These are phyloP conservation scores for Cutaneotrichosporon mucoides DNA, from an alignment of 1,284 basidiomycete genomes.

Conservation along the genomic window DNA sequence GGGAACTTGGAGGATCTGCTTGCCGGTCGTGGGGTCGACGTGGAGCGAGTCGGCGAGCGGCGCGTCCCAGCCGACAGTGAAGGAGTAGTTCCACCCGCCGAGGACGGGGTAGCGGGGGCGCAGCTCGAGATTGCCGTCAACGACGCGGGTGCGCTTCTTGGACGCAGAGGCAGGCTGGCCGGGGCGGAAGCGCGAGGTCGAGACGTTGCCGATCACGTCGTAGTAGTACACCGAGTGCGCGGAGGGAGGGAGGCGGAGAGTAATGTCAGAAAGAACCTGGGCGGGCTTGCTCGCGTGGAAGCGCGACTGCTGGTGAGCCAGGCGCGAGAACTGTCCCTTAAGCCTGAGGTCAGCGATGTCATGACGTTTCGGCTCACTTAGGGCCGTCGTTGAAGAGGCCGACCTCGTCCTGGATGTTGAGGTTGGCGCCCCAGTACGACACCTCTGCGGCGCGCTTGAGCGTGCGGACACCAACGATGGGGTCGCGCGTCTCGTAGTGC, in stretches of 20 bases:
- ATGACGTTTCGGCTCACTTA: slow-evolving; percentile 57
- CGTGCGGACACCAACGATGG: slow-evolving; percentile 69
- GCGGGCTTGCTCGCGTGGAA: slow-evolving; percentile 61
- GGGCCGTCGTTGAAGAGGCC: slow-evolving; percentile 82
- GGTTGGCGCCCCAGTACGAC: slow-evolving; percentile 92
- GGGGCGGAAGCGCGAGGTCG: slow-evolving; percentile 78
- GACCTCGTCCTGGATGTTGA: slow-evolving; percentile 89
- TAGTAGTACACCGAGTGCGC: slow-evolving; percentile 80
- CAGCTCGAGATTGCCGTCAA: slow-evolving; percentile 64
- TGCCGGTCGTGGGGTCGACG: slow-evolving; percentile 49
- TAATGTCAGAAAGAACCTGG: slow-evolving; percentile 63
- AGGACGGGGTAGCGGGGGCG: slow-evolving; percentile 86
- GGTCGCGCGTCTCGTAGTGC: slow-evolving; percentile 75
- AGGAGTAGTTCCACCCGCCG: slow-evolving; percentile 97
- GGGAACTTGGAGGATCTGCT: slow-evolving; percentile 67
- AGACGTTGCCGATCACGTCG: slow-evolving; percentile 92
- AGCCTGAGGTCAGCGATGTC: slow-evolving; percentile 55
- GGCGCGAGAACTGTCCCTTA: slow-evolving; percentile 91
- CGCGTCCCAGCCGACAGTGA: slow-evolving; percentile 88
- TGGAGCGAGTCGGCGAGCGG: slow-evolving; percentile 62
- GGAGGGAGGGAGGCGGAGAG: slow-evolving; percentile 73
- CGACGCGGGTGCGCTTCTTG: slow-evolving; percentile 45
- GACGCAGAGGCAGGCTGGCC: slow-evolving; percentile 29
- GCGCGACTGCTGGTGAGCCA: slow-evolving; percentile 75
- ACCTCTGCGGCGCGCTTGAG: slow-evolving; percentile 79